A percentile compares a stretch with the other conserved stretches of the same genome.
Evolutionary conservation across 805 yeast genomes (phyloP).

Genomic region (Hanseniaspora taiwanica): DNA sequence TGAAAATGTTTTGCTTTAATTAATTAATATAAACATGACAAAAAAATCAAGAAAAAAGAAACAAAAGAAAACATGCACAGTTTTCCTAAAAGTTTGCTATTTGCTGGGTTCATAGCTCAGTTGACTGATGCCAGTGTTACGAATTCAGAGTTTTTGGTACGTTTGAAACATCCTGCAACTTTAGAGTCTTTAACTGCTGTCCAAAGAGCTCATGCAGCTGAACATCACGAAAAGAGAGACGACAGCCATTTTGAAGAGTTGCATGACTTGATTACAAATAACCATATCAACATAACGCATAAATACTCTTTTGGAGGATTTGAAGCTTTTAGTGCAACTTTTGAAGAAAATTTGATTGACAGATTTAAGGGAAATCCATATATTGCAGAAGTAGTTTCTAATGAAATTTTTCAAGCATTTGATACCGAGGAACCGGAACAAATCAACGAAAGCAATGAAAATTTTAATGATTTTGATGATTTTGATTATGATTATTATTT

Average conservation of each 20-base stretch:
- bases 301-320: slow-evolving; percentile 57
- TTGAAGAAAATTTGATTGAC: slow-evolving; percentile 34
- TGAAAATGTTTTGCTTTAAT: no score
- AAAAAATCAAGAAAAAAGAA: no score
- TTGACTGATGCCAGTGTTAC: no score
- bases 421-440: slow-evolving; percentile 29
- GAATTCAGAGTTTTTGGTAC: slow-evolving; percentile 34
- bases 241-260: background rate
- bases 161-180: slow-evolving; percentile 37
- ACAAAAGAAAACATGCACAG: no score
- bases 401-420: slow-evolving; percentile 44
- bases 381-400: slow-evolving; percentile 59
- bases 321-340: slow-evolving; percentile 55
- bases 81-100: no score
- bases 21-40: no score
- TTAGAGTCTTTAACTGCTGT: slow-evolving; percentile 30
- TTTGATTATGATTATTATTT: background rate
- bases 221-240: background rate
- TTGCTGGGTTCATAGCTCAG: no score
- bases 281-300: slow-evolving; percentile 25
- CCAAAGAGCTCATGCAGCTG: background rate
- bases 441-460: slow-evolving; percentile 16
- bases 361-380: slow-evolving; percentile 43
- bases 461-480: background rate
- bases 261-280: slow-evolving; percentile 19